Evolutionary conservation across 352 stramenopile species (phyloP).

Genomic region (Phytophthora pseudosyringae): DNA sequence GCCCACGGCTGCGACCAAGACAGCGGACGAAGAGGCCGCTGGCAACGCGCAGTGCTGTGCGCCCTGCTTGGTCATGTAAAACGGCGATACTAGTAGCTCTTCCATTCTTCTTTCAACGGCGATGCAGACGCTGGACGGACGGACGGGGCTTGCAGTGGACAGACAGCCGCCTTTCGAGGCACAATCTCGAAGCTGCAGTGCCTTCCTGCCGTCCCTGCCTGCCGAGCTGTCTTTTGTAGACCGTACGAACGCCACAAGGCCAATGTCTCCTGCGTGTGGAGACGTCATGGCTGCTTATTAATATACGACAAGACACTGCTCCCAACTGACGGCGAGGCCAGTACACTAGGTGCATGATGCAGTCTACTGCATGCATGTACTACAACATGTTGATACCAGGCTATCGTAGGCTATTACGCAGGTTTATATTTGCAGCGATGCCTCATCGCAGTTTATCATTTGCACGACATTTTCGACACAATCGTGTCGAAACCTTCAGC

Average conservation of each 20-base stretch:
- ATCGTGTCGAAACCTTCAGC: slow-evolving; percentile 5
- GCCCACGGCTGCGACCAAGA: slow-evolving; percentile 23
- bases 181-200: not conserved
- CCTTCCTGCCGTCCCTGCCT: not conserved
- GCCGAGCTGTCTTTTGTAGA: slow-evolving; percentile 32
- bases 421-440: no score
- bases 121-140: slow-evolving; percentile 2
- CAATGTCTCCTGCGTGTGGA: slow-evolving; percentile 8
- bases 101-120: slow-evolving; percentile 14
- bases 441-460: no score
- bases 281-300: slow-evolving; percentile 14
- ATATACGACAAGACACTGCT: slow-evolving; percentile 21
- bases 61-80: slow-evolving; percentile 72
- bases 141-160: not conserved
- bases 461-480: not conserved
- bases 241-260: slow-evolving; percentile 20
- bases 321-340: not conserved
- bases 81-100: slow-evolving; percentile 18
- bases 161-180: not conserved
- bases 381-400: no score
- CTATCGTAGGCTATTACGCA: no score
- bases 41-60: slow-evolving; percentile 64
- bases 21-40: slow-evolving; percentile 41
- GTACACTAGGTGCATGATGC: not conserved
- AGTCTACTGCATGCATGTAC: no score